Conservation (phyloP, 495 filamentous ascomycete genomes). For the Aspergillus saccharolyticus region DNA sequence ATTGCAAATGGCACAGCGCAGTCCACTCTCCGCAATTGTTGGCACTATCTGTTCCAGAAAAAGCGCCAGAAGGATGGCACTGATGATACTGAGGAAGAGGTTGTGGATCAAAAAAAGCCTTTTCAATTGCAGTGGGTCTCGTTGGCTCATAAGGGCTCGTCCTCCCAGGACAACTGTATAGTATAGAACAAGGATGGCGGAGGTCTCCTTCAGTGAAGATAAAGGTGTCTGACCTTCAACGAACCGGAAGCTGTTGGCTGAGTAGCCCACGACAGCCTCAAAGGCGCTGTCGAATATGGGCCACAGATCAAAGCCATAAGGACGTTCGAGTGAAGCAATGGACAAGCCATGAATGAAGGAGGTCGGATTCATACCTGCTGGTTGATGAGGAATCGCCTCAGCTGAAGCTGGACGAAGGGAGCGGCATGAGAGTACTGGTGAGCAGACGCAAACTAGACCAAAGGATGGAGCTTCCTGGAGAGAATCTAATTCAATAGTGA, state of each 20-base stretch:
- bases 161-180: conserved; percentile 60
- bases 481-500: background rate
- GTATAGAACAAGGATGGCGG: conserved; percentile 49
- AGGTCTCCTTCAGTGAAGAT: conserved; percentile 52
- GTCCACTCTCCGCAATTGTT: conserved; percentile 49
- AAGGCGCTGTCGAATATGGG: conserved; percentile 83
- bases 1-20: conserved; percentile 60
- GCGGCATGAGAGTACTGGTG: background rate
- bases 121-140: conserved; percentile 51
- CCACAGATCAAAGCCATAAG: conserved; percentile 86
- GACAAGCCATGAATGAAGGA: background rate
- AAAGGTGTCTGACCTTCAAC: conserved; percentile 50
- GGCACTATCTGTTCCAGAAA: conserved; percentile 60
- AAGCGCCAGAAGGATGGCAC: conserved; percentile 50
- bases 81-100: conserved; percentile 55
- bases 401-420: background rate
- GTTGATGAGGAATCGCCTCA: background rate
- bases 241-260: conserved; percentile 54
- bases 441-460: background rate
- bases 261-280: conserved; percentile 59
- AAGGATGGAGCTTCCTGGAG: background rate
- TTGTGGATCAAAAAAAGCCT: conserved; percentile 63
- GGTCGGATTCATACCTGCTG: background rate
- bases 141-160: conserved; percentile 56
- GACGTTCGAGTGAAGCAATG: conserved; percentile 20